phyloP scores from a whole-genome alignment of 768 basidiomycete genomes.

The Steccherinum ochraceum region DNA sequence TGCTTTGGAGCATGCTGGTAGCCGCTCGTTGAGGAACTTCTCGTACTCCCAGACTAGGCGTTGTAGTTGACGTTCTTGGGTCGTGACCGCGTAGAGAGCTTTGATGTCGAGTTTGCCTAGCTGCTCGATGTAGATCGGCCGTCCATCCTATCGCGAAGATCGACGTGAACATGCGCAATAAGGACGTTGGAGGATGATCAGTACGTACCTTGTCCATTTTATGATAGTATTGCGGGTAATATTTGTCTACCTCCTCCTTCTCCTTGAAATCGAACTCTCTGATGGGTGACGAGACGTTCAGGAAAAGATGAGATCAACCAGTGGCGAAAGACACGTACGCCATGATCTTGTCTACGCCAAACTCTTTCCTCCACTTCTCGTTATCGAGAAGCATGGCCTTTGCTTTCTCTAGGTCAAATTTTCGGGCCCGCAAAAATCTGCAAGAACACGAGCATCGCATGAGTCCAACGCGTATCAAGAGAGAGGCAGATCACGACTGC shows the following conservation, averaged over 20 bases:
- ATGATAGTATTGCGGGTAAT: conserved; percentile 95
- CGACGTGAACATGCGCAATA: not conserved
- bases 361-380: conserved; percentile 89
- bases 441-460: not conserved
- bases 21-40: conserved; percentile 71
- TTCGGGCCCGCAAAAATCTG: conserved; percentile 89
- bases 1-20: conserved; percentile 69
- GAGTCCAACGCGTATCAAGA: not conserved
- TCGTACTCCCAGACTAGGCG: conserved; percentile 94
- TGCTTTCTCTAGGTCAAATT: conserved; percentile 78
- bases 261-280: conserved; percentile 88
- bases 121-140: conserved; percentile 92
- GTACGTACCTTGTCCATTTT: conserved; percentile 80
- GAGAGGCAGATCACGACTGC: not conserved
- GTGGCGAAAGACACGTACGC: conserved; percentile 40
- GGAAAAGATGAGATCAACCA: not conserved
- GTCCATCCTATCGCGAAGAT: conserved; percentile 61
- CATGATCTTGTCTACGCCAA: conserved; percentile 70
- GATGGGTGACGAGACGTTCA: not conserved
- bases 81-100: conserved; percentile 76
- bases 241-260: conserved; percentile 77
- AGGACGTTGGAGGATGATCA: not conserved
- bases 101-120: conserved; percentile 86
- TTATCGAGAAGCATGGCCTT: conserved; percentile 78
- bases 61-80: conserved; percentile 80